Conservation (phyloP, 208 protist species). For the Trypanosoma caninum region DNA sequence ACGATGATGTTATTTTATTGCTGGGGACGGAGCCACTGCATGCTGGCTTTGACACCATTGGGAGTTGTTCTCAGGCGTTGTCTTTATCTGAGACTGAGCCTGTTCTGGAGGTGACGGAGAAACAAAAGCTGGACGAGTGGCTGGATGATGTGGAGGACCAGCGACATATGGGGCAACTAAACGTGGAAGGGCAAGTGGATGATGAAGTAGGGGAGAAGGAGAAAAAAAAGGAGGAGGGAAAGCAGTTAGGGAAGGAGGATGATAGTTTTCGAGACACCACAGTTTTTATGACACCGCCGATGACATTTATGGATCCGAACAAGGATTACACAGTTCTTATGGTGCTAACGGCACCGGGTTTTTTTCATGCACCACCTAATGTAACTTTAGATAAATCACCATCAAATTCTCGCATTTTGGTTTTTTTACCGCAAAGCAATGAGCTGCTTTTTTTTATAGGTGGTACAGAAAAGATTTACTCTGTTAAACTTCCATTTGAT, state of each 20-base stretch:
- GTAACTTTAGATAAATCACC: background rate
- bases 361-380: background rate
- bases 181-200: too few species aligned
- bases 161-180: background rate
- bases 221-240: background rate
- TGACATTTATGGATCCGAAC: conserved; percentile 14
- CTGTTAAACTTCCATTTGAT: conserved; percentile 39
- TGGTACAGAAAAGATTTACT: conserved; percentile 31
- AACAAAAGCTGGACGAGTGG: conserved; percentile 34
- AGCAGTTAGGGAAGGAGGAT: background rate
- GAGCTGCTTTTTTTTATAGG: conserved; percentile 32
- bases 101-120: conserved; percentile 7
- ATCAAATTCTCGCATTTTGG: conserved; percentile 7
- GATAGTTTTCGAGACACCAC: background rate
- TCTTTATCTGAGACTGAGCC: too few species aligned
- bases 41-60: background rate
- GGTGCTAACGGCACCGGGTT: conserved; percentile 9
- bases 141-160: conserved; percentile 33
- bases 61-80: too few species aligned
- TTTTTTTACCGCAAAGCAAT: conserved; percentile 29
- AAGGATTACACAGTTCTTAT: conserved; percentile 27
- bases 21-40: conserved; percentile 23
- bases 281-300: background rate
- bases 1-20: conserved; percentile 37
- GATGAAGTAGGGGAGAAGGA: background rate